A percentile compares a stretch with the other conserved stretches of the same genome.
phyloP scores from a whole-genome alignment of 257 asterid genomes.

The Rauvolfia tetraphylla region DNA sequence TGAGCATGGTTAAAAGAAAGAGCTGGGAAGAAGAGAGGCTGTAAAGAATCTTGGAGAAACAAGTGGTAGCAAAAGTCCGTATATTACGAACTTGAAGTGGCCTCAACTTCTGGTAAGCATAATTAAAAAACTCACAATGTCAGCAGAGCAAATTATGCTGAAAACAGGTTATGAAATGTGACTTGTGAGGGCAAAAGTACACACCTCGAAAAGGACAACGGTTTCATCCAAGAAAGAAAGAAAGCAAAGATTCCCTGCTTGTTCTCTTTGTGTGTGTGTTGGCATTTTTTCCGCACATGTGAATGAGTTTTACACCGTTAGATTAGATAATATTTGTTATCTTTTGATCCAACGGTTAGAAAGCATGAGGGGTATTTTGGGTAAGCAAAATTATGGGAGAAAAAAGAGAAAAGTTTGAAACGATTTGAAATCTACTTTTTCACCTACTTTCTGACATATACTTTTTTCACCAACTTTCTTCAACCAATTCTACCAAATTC shows the following conservation, averaged over 20 bases:
- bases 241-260: conserved; percentile 56
- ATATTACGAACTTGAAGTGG: neutral
- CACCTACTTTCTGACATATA: no score
- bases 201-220: conserved; percentile 42
- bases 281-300: no score
- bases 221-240: conserved; percentile 39
- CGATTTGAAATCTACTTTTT: no score
- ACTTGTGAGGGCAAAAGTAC: conserved; percentile 31
- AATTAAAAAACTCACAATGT: conserved; percentile 12
- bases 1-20: neutral
- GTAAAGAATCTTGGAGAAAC: conserved; percentile 7
- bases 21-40: neutral
- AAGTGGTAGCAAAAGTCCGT: neutral
- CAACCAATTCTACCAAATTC: no score
- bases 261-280: conserved; percentile 20
- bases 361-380: no score
- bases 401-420: no score
- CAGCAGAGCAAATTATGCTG: conserved; percentile 13
- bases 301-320: no score
- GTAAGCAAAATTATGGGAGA: no score
- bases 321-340: no score
- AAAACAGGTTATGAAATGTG: conserved; percentile 4
- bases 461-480: no score
- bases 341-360: no score
- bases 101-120: conserved; percentile 14